Evolutionary conservation across 306 rosid genomes (phyloP).

Genomic region (Canavalia ensiformis): DNA sequence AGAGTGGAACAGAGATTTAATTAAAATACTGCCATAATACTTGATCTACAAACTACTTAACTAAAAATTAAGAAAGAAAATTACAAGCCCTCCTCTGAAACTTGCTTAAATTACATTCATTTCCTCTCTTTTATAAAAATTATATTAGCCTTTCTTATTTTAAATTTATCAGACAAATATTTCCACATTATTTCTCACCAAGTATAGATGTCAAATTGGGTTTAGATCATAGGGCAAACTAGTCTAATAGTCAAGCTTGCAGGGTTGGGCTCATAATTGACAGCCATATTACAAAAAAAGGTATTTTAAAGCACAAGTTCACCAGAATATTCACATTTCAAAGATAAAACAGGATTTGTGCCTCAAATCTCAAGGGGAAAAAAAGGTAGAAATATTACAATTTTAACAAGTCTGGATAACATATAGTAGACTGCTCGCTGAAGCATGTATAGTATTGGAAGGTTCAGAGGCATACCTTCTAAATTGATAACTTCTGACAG

Average conservation of each 20-base stretch:
- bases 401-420: constrained; percentile 33
- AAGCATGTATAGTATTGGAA: constrained; percentile 11
- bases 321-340: constrained; percentile 23
- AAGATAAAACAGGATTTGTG: neutral
- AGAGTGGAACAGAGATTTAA: constrained; percentile 5
- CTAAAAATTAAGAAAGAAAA: neutral
- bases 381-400: constrained; percentile 18
- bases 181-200: constrained; percentile 8
- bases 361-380: constrained; percentile 13
- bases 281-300: constrained; percentile 9
- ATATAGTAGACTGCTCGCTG: constrained; percentile 34
- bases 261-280: constrained; percentile 32
- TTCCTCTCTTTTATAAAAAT: neutral
- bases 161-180: neutral
- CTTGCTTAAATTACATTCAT: neutral
- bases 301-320: constrained; percentile 22
- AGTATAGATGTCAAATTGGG: constrained; percentile 10
- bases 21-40: constrained; percentile 13
- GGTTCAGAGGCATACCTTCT: constrained; percentile 48
- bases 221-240: neutral
- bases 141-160: neutral
- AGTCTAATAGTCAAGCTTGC: constrained; percentile 32
- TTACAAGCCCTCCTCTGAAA: neutral
- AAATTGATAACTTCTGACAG: constrained; percentile 38
- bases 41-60: constrained; percentile 1